Evolutionary conservation across 2,329 filamentous ascomycete species (phyloP), one percentile per base, ranked within the genome.

Genomic region (Ilyonectria robusta): DNA sequence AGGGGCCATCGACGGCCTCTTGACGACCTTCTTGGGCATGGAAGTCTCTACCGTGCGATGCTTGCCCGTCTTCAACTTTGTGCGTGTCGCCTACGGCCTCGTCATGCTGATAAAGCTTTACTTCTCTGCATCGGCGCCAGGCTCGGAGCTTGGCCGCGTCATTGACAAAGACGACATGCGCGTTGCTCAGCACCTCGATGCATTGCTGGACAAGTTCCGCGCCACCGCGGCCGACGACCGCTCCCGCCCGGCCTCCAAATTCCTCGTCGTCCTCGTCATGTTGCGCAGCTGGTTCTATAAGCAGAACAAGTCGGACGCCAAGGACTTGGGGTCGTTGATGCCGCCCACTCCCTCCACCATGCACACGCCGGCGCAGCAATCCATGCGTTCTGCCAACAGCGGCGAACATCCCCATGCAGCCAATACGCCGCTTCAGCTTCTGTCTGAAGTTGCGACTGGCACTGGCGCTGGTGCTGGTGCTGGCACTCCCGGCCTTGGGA

Each of bases 41-140:
- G 87, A 91, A 55, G 78, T 88, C 15, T 78, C 82, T 4, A 84
- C 83, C 46, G 83, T 93, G 46, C 88, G 90, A 59, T 91, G 86
- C 62, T 78, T 94, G 10, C 92, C 93, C 19, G 91, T 92, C 3
- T 91, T 92, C 75, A 89, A 88, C 77, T 90, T 93, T 73, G 91
- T 93, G 17, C 89, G 92, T 31, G 88, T 93, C 19, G 89, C 91
- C 11, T 94, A 93, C 75, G 90, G 89, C 6, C 86, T 91, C 2
- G 90, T 94, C 21, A 88, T 93, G 35, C 83, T 94, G 42, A 91
- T 93, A 77, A 94, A 94, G 79, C 87, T 94, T 68, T 92, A 91
- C 79, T 91, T 92, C 56, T 88, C 90, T 9, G 89, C 91, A 4
- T 87, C 88, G 2, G 86, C 87, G 15, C 87, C 90, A 1, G 86